Percentiles rank a stretch among this genome's conserved stretches.
These are phyloP conservation scores for Sporobolus alterniflorus DNA, from an alignment of 202 grass and related monocot genomes.

Conservation along the genomic window DNA sequence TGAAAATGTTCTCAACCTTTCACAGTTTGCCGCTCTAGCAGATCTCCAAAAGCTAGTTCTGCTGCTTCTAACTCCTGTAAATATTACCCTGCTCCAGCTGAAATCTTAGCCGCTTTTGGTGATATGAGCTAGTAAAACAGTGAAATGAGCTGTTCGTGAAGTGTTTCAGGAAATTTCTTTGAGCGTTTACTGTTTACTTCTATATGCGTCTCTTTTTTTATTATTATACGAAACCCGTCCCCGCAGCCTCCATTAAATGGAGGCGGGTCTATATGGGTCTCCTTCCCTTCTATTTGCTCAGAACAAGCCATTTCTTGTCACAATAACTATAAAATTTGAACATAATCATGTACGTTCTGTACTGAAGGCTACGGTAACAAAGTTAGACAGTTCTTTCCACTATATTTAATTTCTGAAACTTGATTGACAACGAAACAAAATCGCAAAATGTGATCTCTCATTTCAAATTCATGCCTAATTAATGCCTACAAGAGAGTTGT, in stretches of 20 bases:
- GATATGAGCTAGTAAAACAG: neutral
- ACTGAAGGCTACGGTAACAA: neutral
- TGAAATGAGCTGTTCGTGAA: neutral
- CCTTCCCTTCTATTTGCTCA: no score
- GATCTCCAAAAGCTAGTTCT: neutral
- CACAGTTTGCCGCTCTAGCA: neutral
- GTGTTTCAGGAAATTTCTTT: neutral
- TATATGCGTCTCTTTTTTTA: neutral
- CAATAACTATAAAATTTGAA: neutral
- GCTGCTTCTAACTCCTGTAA: conserved; percentile 23
- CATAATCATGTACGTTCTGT: neutral
- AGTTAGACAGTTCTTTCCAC: neutral
- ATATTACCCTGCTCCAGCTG: conserved; percentile 14
- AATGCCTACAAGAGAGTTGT: neutral
- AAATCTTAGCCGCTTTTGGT: neutral
- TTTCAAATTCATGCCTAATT: no score
- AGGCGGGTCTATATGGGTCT: neutral
- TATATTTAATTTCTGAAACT: neutral
- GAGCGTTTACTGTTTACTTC: neutral
- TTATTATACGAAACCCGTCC: no score
- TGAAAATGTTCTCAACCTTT: neutral
- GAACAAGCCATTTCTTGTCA: neutral
- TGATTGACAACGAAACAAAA: neutral
- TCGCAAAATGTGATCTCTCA: neutral
- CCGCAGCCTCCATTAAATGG: no score